Evolutionary conservation across 805 yeast genomes (phyloP).

Genomic region (Ogataea paraovalis): DNA sequence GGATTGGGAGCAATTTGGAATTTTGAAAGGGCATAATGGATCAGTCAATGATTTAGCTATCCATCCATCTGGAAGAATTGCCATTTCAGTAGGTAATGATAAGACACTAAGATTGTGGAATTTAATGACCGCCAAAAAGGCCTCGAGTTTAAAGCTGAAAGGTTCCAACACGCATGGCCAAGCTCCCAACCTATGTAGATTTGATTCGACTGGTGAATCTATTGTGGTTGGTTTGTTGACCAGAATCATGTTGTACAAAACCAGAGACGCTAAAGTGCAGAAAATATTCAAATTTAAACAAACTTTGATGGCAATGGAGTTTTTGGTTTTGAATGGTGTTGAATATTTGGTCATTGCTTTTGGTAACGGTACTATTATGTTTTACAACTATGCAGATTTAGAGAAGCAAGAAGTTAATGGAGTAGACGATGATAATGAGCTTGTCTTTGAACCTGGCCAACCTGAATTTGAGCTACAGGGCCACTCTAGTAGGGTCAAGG

Average conservation of each 20-base stretch:
- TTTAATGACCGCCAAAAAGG: slow-evolving; percentile 92
- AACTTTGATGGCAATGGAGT: slow-evolving; percentile 67
- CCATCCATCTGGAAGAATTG: slow-evolving; percentile 87
- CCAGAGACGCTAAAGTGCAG: slow-evolving; percentile 56
- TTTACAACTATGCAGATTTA: slow-evolving; percentile 42
- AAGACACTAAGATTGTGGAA: slow-evolving; percentile 88
- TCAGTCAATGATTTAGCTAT: slow-evolving; percentile 80
- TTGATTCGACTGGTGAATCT: slow-evolving; percentile 56
- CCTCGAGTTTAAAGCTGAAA: slow-evolving; percentile 72
- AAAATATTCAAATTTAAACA: slow-evolving; percentile 46
- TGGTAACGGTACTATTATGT: slow-evolving; percentile 65
- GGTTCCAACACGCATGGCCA: slow-evolving; percentile 66
- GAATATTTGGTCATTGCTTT: slow-evolving; percentile 67
- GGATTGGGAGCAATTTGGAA: slow-evolving; percentile 93
- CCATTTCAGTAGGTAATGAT: slow-evolving; percentile 85
- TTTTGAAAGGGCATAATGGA: slow-evolving; percentile 85
- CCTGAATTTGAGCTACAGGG: slow-evolving; percentile 67
- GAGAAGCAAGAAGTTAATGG: slow-evolving; percentile 10
- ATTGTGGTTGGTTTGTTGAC: slow-evolving; percentile 74
- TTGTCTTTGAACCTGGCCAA: slow-evolving; percentile 26
- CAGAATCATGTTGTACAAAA: slow-evolving; percentile 60
- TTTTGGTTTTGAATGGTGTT: slow-evolving; percentile 39
- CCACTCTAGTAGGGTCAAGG: slow-evolving; percentile 84
- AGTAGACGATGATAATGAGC: slow-evolving; percentile 25
- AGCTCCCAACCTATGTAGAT: slow-evolving; percentile 25